These are phyloP conservation scores for Phytophthora parvispora DNA, from an alignment of 352 stramenopile species.

Conservation along the genomic window DNA sequence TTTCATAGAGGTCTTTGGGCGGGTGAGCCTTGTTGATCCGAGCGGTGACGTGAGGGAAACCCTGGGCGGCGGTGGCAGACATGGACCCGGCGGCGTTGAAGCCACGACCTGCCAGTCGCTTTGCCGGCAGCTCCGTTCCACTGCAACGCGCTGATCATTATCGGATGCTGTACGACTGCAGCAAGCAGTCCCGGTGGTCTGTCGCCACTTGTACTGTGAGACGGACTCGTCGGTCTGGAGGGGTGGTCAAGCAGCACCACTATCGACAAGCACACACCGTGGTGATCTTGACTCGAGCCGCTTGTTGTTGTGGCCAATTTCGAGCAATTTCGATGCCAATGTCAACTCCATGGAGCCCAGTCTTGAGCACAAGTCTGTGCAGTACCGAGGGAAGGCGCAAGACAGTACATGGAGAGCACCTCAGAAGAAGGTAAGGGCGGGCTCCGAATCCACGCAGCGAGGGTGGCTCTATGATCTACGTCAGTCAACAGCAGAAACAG, in stretches of 20 bases:
- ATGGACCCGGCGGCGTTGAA: conserved; percentile 21
- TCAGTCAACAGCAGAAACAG: too few species aligned
- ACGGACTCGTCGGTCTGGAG: not conserved
- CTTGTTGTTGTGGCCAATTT: not conserved
- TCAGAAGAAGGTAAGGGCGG: too few species aligned
- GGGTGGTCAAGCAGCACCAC: not conserved
- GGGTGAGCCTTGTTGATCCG: conserved; percentile 3
- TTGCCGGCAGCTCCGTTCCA: not conserved
- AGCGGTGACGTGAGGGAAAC: conserved; percentile 8
- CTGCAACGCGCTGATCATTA: conserved; percentile 10
- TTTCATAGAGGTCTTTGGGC: conserved; percentile 14
- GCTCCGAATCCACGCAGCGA: too few species aligned
- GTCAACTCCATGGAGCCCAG: too few species aligned
- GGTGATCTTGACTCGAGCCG: not conserved
- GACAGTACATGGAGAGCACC: too few species aligned
- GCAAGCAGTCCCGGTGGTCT: conserved; percentile 12
- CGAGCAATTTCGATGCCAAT: not conserved
- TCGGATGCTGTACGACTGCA: not conserved
- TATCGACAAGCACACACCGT: not conserved
- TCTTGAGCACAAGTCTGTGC: too few species aligned
- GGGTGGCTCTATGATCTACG: too few species aligned
- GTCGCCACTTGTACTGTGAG: not conserved
- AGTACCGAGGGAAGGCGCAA: too few species aligned
- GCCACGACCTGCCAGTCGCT: conserved; percentile 4
- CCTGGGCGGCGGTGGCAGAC: conserved; percentile 7